phyloP scores from a whole-genome alignment of 139 green algal species.

The Marvania coccoides region DNA sequence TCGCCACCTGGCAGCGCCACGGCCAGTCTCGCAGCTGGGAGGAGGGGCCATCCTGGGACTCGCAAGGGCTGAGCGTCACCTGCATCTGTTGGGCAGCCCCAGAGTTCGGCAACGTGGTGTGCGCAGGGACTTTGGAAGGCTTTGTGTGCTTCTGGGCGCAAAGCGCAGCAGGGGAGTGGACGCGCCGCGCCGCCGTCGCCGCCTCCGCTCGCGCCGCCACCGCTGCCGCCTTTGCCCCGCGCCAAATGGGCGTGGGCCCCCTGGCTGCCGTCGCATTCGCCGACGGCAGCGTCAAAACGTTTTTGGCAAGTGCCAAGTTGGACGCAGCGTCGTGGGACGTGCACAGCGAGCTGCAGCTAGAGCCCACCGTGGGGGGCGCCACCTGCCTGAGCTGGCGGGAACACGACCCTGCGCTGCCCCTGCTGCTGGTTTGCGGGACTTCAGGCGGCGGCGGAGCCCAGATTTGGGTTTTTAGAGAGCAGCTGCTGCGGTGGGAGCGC shows the following conservation, averaged over 20 bases:
- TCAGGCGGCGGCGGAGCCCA: neutral
- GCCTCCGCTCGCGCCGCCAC: neutral
- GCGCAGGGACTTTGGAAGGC: constrained; percentile 1
- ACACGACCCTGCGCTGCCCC: constrained; percentile 1
- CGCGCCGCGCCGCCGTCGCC: neutral
- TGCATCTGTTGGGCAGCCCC: constrained; percentile 2
- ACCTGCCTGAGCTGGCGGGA: constrained; percentile 1
- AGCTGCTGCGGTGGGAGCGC: constrained; percentile 16
- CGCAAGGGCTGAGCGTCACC: neutral
- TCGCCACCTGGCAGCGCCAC: constrained; percentile 1
- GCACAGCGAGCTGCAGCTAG: constrained; percentile 13
- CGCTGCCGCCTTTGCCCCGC: constrained; percentile 6
- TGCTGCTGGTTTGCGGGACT: constrained; percentile 16
- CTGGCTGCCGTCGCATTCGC: constrained; percentile 11
- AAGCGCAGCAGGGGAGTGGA: neutral
- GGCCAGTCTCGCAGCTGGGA: neutral
- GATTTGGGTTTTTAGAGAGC: constrained; percentile 15
- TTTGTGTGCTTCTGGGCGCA: constrained; percentile 11
- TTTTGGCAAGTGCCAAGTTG: constrained; percentile 1
- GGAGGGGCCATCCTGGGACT: neutral
- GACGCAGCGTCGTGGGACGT: constrained; percentile 12
- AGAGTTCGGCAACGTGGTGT: constrained; percentile 11
- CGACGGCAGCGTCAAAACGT: constrained; percentile 17
- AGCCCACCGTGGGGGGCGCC: neutral
- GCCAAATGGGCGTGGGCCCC: constrained; percentile 4